Percentiles rank a stretch among this genome's conserved stretches.
Evolutionary conservation across 1,139 yeast species (phyloP).

Genomic region (Magnusiomyces magnusii): DNA sequence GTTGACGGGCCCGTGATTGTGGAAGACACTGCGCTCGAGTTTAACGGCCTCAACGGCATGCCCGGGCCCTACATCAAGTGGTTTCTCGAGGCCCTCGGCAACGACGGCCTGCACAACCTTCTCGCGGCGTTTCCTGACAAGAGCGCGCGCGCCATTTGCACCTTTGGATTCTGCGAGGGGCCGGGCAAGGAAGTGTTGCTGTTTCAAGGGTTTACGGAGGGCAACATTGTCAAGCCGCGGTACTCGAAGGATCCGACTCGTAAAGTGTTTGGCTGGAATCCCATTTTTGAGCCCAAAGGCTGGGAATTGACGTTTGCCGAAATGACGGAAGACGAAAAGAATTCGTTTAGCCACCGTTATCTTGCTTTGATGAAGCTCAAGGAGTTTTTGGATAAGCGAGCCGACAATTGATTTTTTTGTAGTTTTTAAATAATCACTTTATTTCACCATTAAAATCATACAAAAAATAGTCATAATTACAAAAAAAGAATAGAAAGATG

Average conservation of each 20-base stretch:
- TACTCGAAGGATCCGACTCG: slow-evolving; percentile 41
- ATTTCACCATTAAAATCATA: not conserved
- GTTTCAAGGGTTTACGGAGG: slow-evolving; percentile 81
- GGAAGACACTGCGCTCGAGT: slow-evolving; percentile 90
- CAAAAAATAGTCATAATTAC: not conserved
- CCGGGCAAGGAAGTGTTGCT: slow-evolving; percentile 63
- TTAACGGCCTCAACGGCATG: slow-evolving; percentile 67
- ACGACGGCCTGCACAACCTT: slow-evolving; percentile 68
- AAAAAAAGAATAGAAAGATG: not conserved
- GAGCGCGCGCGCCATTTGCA: slow-evolving; percentile 81
- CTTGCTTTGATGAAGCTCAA: slow-evolving; percentile 70
- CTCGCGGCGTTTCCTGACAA: slow-evolving; percentile 75
- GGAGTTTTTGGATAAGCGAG: slow-evolving; percentile 39
- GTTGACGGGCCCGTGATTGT: slow-evolving; percentile 75
- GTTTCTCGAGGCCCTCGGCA: slow-evolving; percentile 70
- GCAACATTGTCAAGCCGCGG: slow-evolving; percentile 65
- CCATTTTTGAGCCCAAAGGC: slow-evolving; percentile 76
- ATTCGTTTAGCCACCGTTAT: slow-evolving; percentile 77
- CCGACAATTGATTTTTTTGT: no score
- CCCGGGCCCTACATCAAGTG: slow-evolving; percentile 95
- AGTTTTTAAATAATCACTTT: no score
- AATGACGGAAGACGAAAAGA: slow-evolving; percentile 68
- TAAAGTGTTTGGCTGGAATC: slow-evolving; percentile 89
- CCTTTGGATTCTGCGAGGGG: slow-evolving; percentile 85
- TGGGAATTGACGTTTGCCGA: slow-evolving; percentile 72